Evolutionary conservation across 2,329 filamentous ascomycete species (phyloP), one percentile per base, ranked within the genome.

Genomic region (Alternaria ventricosa): DNA sequence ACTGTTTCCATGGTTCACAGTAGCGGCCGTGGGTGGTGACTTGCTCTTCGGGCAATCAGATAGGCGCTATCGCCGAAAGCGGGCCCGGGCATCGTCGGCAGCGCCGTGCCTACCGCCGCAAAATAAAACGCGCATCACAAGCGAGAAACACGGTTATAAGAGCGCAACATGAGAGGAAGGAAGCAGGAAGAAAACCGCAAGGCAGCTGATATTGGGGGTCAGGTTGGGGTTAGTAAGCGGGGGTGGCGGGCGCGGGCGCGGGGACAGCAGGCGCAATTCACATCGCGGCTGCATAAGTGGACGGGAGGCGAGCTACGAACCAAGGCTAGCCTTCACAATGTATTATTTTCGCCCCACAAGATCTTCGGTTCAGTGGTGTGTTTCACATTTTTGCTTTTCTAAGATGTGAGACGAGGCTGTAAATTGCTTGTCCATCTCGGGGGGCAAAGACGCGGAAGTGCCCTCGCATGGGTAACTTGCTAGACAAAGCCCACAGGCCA

Each of bases 1-100:
- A 56, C 18, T 30, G 53, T 13, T 55, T 30, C 54, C 54, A 56
- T 56, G 54, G 54, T 56, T 56, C 44, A 56, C 54, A 33, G 33
- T 47, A 56, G 27, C 27, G 41, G 41, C 41, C 10, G 56, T 25
- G 46, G 20, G 46, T 41, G n/a, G 46, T 36, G 46, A 53, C 54
- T 45, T 56, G 27, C 43, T 15, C 54, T 47, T 22, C 23, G 27
- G 15, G 18, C 43, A 53, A 36, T 53, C 49, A 23, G 43, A 13
- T 56, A 13, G 10, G 27, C n/a, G 41, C 18, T 13, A 8, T 33
- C 18, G 13, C 23, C 23, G 28, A 15, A 33, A 22, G 49, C 28
- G 49, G 12, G n/a, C n/a, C 20, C 30, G 28, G 49, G 49, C 49
- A 53, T 30, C 28, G 22, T 41, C 49, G 30, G 30, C 49, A 36